Base-by-base conservation (phyloP, 2,329 filamentous ascomycete genomes). In the Trichoderma breve region DNA sequence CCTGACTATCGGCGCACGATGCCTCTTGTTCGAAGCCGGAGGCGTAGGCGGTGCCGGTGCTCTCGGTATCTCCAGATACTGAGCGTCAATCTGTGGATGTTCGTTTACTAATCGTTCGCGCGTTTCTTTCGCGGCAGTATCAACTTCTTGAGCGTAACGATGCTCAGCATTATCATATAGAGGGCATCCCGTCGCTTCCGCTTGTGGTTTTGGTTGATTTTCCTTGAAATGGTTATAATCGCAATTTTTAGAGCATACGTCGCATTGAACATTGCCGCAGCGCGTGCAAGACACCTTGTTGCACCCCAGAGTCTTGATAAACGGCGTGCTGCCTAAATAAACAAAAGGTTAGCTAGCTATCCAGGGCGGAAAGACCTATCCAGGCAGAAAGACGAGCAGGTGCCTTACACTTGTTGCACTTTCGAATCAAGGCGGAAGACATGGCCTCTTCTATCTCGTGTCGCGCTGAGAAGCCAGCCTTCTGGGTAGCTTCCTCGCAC, bases 371-470 rank as follows among this genome's bases (percentile, higher is more conserved):
- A 26, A 18, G 11, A 30, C 14, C 34, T 51, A 77, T 73, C 15
- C 55, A n/a, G 11, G 53, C 6, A 6, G 24, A 18, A 26, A n/a
- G 11, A 30, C 11, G 32, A 43, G 51, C 36, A 58, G 15, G 14
- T 7, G 14, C 77, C 80, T 77, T 77, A 83, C 88, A 90, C 74
- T 86, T 86, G 76, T 93, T 93, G 84, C 94, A 97, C 32, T 84
- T 89, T 24, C 94, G 88, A 69, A 97, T 92, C 75, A 97, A 77
- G 2, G 94, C 94, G 18, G 87, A 86, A 3, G 92, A 93, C 92
- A 95, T 95, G 24, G 93, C 93, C 79, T 97, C 93, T 79, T 97
- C 94, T 34, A 97, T 88, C 4, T 84, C 80, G 74, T 91, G 92
- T 18, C 92, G 88, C 21, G 88, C 84, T 4, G 86, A 86, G 8